A percentile compares a stretch with the other conserved stretches of the same genome.
These are phyloP conservation scores for Boletus pseudo-olivaceus DNA, from an alignment of 768 basidiomycete genomes.

Conservation along the genomic window DNA sequence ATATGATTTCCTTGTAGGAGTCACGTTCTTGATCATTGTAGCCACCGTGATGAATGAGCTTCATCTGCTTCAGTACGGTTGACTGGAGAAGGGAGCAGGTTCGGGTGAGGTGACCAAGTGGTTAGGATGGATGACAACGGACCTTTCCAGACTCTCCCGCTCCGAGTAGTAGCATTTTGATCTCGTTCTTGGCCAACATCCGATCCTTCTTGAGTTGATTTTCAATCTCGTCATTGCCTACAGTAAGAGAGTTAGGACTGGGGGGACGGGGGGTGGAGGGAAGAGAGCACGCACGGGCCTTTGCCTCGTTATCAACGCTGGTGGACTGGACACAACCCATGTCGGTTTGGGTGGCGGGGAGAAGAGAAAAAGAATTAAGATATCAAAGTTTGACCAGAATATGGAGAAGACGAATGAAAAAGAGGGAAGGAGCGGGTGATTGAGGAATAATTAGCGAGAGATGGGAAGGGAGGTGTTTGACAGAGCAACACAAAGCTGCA, in stretches of 20 bases:
- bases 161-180: slow-evolving; percentile 93
- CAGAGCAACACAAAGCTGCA: not conserved
- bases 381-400: slow-evolving; percentile 2
- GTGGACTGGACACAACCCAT: slow-evolving; percentile 79
- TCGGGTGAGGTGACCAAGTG: not conserved
- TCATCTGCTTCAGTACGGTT: slow-evolving; percentile 96
- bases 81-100: slow-evolving; percentile 42
- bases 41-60: slow-evolving; percentile 89
- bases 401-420: slow-evolving; percentile 7
- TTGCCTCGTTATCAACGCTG: slow-evolving; percentile 73
- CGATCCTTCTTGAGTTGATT: slow-evolving; percentile 86
- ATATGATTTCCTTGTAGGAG: slow-evolving; percentile 94
- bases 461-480: slow-evolving; percentile 8
- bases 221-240: slow-evolving; percentile 93
- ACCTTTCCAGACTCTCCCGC: slow-evolving; percentile 98
- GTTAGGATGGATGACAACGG: slow-evolving; percentile 12
- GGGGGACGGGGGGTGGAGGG: not conserved
- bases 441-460: slow-evolving; percentile 26
- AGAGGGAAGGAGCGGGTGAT: slow-evolving; percentile 22
- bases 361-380: not conserved
- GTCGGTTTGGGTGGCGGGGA: slow-evolving; percentile 8
- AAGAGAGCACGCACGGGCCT: slow-evolving; percentile 61
- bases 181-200: slow-evolving; percentile 88
- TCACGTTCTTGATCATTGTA: slow-evolving; percentile 88
- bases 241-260: not conserved